Percentiles rank a stretch among this genome's conserved stretches.
phyloP scores from a whole-genome alignment of 345 rosid genomes.

The Anastatica hierochuntica region DNA sequence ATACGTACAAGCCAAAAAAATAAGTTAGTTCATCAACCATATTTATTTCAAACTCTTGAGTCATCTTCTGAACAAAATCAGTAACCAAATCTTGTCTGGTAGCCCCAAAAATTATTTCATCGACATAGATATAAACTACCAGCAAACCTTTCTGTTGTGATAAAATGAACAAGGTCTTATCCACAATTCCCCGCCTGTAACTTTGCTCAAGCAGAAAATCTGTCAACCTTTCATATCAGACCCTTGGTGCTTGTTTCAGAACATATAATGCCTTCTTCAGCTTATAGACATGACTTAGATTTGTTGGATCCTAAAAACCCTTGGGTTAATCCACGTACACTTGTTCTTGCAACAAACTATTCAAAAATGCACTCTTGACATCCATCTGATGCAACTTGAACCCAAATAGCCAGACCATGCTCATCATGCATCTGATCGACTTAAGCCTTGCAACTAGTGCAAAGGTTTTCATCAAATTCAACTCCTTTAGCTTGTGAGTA shows the following conservation, averaged over 20 bases:
- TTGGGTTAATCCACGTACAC: not conserved
- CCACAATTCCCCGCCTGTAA: not conserved
- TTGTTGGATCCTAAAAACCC: not conserved
- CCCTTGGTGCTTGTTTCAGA: not conserved
- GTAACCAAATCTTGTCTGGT: not conserved
- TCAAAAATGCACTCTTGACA: not conserved
- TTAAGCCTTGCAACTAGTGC: not conserved
- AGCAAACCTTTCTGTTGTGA: too few relatives aligned
- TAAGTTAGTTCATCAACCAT: not conserved
- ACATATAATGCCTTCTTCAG: not conserved
- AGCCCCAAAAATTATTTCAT: not conserved
- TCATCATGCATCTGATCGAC: not conserved
- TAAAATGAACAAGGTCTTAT: not conserved
- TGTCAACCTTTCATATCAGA: not conserved
- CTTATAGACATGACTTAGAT: not conserved
- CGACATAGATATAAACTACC: not conserved
- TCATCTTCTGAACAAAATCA: not conserved
- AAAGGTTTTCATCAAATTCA: too few relatives aligned
- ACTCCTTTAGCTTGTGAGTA: too few relatives aligned
- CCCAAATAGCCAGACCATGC: accelerated
- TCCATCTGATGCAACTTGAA: not conserved
- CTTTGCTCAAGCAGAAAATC: too few relatives aligned
- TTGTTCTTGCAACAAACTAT: not conserved
- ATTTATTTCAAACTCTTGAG: not conserved
- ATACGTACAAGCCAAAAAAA: not conserved